Percentiles rank a stretch among this genome's conserved stretches.
These are phyloP conservation scores for Raddia guianensis DNA, from an alignment of 176 grass and related monocot species.

Conservation along the genomic window DNA sequence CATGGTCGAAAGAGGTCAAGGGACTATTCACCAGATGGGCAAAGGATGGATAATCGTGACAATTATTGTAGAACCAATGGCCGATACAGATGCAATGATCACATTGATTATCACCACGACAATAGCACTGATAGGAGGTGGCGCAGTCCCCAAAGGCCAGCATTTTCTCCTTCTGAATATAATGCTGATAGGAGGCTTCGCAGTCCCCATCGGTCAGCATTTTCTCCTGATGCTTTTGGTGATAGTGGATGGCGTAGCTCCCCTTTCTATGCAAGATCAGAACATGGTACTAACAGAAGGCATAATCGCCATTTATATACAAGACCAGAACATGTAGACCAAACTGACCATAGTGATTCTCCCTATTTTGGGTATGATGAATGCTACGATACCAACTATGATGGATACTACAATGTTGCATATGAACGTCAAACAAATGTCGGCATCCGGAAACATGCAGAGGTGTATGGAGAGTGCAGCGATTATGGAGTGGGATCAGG, in stretches of 20 bases:
- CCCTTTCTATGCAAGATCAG: neutral
- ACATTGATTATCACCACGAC: neutral
- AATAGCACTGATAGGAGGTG: neutral
- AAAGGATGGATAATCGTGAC: neutral
- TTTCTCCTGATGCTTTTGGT: constrained; percentile 20
- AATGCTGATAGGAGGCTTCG: neutral
- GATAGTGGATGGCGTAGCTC: neutral
- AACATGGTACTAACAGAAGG: constrained; percentile 17
- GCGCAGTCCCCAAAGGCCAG: too few relatives aligned
- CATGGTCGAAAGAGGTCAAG: constrained; percentile 26
- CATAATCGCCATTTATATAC: neutral
- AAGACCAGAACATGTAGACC: neutral
- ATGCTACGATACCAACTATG: neutral
- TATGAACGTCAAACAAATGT: constrained; percentile 9
- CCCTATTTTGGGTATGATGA: neutral
- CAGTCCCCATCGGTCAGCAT: neutral
- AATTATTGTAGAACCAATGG: neutral
- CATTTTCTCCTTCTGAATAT: neutral
- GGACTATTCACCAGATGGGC: neutral
- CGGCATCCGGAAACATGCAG: neutral
- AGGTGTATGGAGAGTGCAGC: neutral
- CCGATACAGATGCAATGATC: neutral
- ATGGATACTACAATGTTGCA: neutral
- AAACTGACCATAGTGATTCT: neutral
- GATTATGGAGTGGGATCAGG: neutral